Percentiles rank a stretch among this genome's conserved stretches.
Evolutionary conservation across 2,329 filamentous ascomycete species (phyloP).

Genomic region (Phoma sp.): DNA sequence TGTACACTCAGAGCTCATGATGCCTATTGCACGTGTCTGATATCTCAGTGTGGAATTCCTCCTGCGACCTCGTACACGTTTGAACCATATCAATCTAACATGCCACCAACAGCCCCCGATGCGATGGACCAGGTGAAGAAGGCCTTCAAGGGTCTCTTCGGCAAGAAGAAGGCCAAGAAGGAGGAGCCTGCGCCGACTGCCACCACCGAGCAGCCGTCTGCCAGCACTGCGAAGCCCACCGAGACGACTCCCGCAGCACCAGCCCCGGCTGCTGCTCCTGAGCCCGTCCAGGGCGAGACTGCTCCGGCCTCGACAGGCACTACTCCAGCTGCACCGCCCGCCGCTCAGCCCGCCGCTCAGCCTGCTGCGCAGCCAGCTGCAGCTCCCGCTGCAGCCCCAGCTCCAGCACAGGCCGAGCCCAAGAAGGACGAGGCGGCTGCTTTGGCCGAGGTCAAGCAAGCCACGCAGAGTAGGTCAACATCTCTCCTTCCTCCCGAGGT

Average conservation of each 20-base stretch:
- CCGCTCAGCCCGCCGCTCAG: conserved; percentile 16
- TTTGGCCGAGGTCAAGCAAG: conserved; percentile 43
- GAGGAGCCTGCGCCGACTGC: conserved; percentile 36
- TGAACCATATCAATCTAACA: background rate
- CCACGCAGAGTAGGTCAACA: conserved; percentile 44
- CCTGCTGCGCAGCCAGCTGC: conserved; percentile 30
- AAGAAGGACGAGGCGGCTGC: conserved; percentile 40
- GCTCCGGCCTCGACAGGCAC: conserved; percentile 10
- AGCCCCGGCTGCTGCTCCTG: conserved; percentile 34
- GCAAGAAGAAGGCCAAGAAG: conserved; percentile 46
- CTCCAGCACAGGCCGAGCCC: conserved; percentile 26
- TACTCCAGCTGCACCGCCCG: conserved; percentile 18
- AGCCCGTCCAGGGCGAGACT: conserved; percentile 21
- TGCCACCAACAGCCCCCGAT: conserved; percentile 40
- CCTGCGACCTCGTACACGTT: background rate
- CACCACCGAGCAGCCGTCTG: conserved; percentile 32
- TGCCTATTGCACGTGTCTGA: background rate
- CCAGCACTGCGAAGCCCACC: conserved; percentile 38
- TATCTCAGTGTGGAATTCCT: background rate
- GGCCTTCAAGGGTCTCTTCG: conserved; percentile 48
- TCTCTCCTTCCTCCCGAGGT: conserved; percentile 19
- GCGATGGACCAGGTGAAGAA: conserved; percentile 48
- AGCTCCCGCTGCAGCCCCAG: conserved; percentile 8
- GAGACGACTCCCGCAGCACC: conserved; percentile 45
- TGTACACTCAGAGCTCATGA: background rate